A percentile compares a stretch with the other conserved stretches of the same genome.
phyloP scores from a whole-genome alignment of 2,329 filamentous ascomycete species.

The Colletotrichum sojae region DNA sequence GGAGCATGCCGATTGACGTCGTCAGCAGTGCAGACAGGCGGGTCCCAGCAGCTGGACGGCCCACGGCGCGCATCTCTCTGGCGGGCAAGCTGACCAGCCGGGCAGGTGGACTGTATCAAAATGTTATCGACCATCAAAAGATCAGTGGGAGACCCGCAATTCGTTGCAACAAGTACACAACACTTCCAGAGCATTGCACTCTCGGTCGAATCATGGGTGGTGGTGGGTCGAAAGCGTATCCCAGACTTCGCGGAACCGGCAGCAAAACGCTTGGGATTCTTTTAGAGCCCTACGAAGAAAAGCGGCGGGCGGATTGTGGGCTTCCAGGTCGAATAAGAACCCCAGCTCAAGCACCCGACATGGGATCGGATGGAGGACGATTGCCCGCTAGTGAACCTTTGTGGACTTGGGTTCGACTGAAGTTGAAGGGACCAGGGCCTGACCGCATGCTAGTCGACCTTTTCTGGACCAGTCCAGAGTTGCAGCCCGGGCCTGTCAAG shows the following conservation, averaged over 20 bases:
- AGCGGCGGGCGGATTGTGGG: slow-evolving; percentile 25
- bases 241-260: slow-evolving; percentile 38
- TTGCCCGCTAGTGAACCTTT: slow-evolving; percentile 38
- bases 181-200: slow-evolving; percentile 8
- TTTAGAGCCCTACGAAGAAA: slow-evolving; percentile 39
- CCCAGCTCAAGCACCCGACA: slow-evolving; percentile 29
- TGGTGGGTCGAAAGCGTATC: slow-evolving; percentile 17
- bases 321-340: slow-evolving; percentile 29
- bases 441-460: slow-evolving; percentile 29
- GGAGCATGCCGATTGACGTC: slow-evolving; percentile 13
- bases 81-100: not conserved
- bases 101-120: slow-evolving; percentile 15
- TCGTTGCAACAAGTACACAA: slow-evolving; percentile 19
- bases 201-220: slow-evolving; percentile 31
- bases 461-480: slow-evolving; percentile 33
- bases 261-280: slow-evolving; percentile 33
- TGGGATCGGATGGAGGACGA: slow-evolving; percentile 40
- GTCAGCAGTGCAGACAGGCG: slow-evolving; percentile 6
- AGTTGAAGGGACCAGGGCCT: slow-evolving; percentile 24
- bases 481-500: slow-evolving; percentile 30
- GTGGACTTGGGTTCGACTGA: slow-evolving; percentile 29
- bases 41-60: not conserved
- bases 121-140: slow-evolving; percentile 14
- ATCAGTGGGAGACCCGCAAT: slow-evolving; percentile 22
- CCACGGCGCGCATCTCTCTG: not conserved